A percentile compares a stretch with the other conserved stretches of the same genome.
Conservation (phyloP, 2,329 filamentous ascomycete species). For the Trichophaea hybrida region DNA sequence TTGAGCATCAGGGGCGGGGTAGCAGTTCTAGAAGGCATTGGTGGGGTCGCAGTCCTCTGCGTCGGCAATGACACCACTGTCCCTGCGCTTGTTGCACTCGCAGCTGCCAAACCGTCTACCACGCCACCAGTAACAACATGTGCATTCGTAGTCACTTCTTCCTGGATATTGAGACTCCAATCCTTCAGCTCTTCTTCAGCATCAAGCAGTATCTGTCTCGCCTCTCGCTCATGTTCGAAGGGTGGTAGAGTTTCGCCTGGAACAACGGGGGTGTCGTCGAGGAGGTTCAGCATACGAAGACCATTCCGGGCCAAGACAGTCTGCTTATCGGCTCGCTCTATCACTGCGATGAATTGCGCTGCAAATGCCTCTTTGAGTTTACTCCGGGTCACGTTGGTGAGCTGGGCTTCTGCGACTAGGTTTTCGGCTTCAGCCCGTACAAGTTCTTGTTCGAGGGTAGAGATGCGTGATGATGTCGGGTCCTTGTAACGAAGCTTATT, state of each 20-base stretch:
- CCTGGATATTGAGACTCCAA: constrained; percentile 42
- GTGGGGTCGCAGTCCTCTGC: background rate
- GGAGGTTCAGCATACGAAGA: constrained; percentile 63
- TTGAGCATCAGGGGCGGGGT: background rate
- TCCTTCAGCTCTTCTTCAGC: constrained; percentile 74
- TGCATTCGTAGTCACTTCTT: constrained; percentile 39
- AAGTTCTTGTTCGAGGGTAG: constrained; percentile 86
- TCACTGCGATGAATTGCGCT: constrained; percentile 72
- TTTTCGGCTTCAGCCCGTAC: constrained; percentile 92
- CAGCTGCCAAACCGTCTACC: constrained; percentile 12
- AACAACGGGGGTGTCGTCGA: constrained; percentile 62
- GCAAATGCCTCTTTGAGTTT: constrained; percentile 94
- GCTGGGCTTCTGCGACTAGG: constrained; percentile 86
- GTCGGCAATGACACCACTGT: background rate
- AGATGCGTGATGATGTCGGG: constrained; percentile 64
- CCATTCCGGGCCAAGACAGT: constrained; percentile 86
- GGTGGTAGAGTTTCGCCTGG: constrained; percentile 26
- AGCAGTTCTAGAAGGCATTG: background rate
- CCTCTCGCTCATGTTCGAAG: constrained; percentile 52
- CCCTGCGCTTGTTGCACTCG: background rate
- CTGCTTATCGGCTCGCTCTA: constrained; percentile 95
- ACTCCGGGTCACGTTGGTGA: constrained; percentile 91
- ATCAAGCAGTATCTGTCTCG: constrained; percentile 77
- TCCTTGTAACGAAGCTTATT: constrained; percentile 84
- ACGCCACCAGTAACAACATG: constrained; percentile 31